Evolutionary conservation across 1,139 yeast species (phyloP).

Genomic region (Pichia sp.): DNA sequence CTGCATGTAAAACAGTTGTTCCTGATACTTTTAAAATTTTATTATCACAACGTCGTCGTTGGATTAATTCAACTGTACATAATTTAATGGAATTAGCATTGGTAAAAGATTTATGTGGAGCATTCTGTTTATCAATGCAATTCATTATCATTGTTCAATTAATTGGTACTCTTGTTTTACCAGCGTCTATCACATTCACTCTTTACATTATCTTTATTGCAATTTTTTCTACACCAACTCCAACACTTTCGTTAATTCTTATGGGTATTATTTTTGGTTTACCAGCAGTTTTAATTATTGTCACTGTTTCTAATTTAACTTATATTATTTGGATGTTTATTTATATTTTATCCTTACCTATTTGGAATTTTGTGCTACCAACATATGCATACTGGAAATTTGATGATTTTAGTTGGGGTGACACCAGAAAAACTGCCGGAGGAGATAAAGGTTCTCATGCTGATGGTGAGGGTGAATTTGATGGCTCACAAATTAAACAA

Average conservation of each 20-base stretch:
- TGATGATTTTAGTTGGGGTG: constrained; percentile 99
- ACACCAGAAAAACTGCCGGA: constrained; percentile 80
- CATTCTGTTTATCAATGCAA: constrained; percentile 96
- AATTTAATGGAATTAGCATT: constrained; percentile 86
- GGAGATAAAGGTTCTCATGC: constrained; percentile 65
- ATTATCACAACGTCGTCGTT: constrained; percentile 92
- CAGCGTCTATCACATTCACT: constrained; percentile 87
- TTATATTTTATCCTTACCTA: constrained; percentile 77
- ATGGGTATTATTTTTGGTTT: constrained; percentile 82
- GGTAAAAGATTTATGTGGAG: constrained; percentile 91
- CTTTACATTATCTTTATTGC: constrained; percentile 74
- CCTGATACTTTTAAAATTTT: constrained; percentile 79
- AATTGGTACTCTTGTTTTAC: constrained; percentile 85
- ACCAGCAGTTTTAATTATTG: constrained; percentile 82
- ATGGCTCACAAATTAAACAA: constrained; percentile 81
- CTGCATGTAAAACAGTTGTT: constrained; percentile 90
- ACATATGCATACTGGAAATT: constrained; percentile 92
- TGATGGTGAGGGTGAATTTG: constrained; percentile 73
- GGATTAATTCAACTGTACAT: constrained; percentile 98
- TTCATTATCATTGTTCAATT: constrained; percentile 84
- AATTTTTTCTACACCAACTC: constrained; percentile 76
- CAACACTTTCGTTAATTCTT: constrained; percentile 69
- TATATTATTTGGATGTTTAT: constrained; percentile 79
- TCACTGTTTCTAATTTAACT: constrained; percentile 74
- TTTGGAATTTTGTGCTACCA: constrained; percentile 94